Conservation (phyloP, 2,329 filamentous ascomycete species). For the Exutisphaerella laricina region DNA sequence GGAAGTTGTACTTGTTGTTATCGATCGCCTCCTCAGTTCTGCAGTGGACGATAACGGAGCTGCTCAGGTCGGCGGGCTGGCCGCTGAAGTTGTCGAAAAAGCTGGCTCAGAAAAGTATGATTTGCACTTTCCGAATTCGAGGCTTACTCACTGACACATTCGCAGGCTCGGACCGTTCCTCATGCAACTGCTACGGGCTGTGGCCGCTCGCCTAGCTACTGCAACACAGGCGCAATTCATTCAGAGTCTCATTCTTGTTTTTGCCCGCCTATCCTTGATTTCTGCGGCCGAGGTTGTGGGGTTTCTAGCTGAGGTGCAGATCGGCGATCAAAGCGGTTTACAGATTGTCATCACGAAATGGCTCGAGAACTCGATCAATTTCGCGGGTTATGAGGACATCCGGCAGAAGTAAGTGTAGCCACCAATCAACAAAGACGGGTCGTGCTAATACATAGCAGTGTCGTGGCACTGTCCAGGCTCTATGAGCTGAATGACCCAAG, state of each 20-base stretch:
- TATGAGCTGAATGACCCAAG: constrained; percentile 82
- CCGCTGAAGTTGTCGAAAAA: constrained; percentile 91
- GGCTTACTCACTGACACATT: not conserved
- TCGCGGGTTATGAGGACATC: constrained; percentile 97
- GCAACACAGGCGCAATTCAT: constrained; percentile 86
- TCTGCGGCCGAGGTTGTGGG: constrained; percentile 85
- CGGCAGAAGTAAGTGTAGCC: constrained; percentile 74
- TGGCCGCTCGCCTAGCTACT: constrained; percentile 75
- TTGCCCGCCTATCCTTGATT: constrained; percentile 79
- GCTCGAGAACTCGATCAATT: constrained; percentile 94
- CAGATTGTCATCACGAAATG: constrained; percentile 88
- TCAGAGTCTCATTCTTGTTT: constrained; percentile 91
- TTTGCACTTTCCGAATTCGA: no score
- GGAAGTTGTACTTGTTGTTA: constrained; percentile 83
- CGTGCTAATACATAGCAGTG: constrained; percentile 48
- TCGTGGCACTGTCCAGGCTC: constrained; percentile 86
- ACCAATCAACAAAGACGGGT: not conserved
- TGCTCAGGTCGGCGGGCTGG: constrained; percentile 91
- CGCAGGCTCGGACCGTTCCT: constrained; percentile 77
- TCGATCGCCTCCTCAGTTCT: constrained; percentile 81
- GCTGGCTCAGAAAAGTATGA: constrained; percentile 65
- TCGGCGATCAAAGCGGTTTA: constrained; percentile 74
- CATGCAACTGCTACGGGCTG: constrained; percentile 79
- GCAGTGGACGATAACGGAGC: constrained; percentile 87
- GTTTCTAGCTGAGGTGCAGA: constrained; percentile 79